These are phyloP conservation scores for Diaporthe citriasiana DNA, from an alignment of 2,329 filamentous ascomycete species.

Conservation along the genomic window DNA sequence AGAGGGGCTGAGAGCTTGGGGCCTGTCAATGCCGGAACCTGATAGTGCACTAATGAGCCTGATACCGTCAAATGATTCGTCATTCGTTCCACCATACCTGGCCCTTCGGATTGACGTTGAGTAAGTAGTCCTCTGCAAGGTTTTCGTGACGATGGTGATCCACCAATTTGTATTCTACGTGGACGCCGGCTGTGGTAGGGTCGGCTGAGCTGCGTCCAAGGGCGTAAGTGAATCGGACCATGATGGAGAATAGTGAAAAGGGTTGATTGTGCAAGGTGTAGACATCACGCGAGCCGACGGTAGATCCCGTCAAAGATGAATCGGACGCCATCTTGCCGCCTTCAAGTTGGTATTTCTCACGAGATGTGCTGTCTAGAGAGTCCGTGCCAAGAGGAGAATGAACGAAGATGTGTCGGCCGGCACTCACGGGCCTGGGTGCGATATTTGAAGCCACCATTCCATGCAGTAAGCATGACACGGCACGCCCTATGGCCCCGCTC, in stretches of 20 bases:
- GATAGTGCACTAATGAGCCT: background rate
- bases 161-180: background rate
- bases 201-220: constrained; percentile 8
- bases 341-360: background rate
- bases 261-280: constrained; percentile 10
- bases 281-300: background rate
- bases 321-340: background rate
- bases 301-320: background rate
- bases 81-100: background rate
- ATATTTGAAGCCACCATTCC: background rate
- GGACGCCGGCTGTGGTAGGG: background rate
- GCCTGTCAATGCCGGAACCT: constrained; percentile 6
- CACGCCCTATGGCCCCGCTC: constrained; percentile 13
- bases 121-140: constrained; percentile 9
- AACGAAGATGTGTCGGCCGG: background rate
- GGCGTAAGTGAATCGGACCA: constrained; percentile 4
- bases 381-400: background rate
- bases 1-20: background rate
- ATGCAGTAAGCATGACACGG: background rate
- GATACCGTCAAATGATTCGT: background rate
- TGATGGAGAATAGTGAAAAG: constrained; percentile 9
- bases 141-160: background rate
- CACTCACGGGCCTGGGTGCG: background rate
- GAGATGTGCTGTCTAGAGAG: background rate
- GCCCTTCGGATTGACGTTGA: constrained; percentile 15